Evolutionary conservation across 2,329 filamentous ascomycete genomes (phyloP), one percentile per base, ranked within the genome.

Genomic region (Pseudocercospora cruenta): DNA sequence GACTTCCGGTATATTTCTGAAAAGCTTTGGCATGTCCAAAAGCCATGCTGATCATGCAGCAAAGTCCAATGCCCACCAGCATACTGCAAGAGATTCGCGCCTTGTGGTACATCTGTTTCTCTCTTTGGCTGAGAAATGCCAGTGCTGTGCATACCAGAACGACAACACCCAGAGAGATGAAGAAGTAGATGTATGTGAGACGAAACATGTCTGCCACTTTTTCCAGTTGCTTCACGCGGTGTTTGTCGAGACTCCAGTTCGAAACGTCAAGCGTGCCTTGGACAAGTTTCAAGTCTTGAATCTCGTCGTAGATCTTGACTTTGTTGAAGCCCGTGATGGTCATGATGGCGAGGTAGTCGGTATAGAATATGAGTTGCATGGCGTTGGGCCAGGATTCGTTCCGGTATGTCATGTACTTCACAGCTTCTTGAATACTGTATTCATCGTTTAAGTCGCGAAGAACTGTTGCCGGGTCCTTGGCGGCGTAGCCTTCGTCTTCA

Each of bases 121-220:
- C 47, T 51, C 47, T 22, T 26, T 51, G 47, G 24, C 47, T 51
- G 1, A 51, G 21, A 43, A 49, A 36, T 64, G 62, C 47, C 47
- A 43, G 45, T 39, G 58, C 16, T 31, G 59, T 26, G 43, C 59
- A 22, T 60, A 51, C 62, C 31, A 64, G 12, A 55, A 60, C 45
- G 53, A 64, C 31, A 54, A 64, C 33, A 53, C 55, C 47, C 61
- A 64, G 22, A 39, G 57, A 24, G 45, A 47, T 4, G 39, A 43
- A 43, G 16, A 43, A 43, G 39, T 43, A 43, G 39, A 43, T 43
- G 16, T 51, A 51, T 22, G 47, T 51, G 10, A 51, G 47, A 14
- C 24, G 47, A n/a, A 51, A 51, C 47, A 51, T 51, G 24, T 51
- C 47, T 26, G 47, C 19, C 10, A 51, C 47, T 16, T 51, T 51